Evolutionary conservation across 1,284 basidiomycete genomes (phyloP).

Genomic region (Vanrija humicola): DNA sequence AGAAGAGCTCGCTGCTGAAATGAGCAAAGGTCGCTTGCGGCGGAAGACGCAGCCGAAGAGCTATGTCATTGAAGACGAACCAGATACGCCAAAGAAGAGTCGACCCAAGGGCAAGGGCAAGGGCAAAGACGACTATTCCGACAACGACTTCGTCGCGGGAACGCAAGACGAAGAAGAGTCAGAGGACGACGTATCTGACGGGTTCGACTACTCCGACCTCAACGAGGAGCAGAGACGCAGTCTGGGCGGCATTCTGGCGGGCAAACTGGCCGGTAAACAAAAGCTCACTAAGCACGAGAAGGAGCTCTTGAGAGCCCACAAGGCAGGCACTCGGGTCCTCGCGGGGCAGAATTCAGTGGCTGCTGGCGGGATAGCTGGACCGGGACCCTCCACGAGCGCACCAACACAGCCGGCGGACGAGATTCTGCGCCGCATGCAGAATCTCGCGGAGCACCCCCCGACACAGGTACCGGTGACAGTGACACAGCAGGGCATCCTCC

Average conservation of each 20-base stretch:
- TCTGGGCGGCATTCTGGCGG: not conserved
- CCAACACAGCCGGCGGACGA: not conserved
- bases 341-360: not conserved
- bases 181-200: not conserved
- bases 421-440: not conserved
- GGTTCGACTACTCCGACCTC: constrained; percentile 5
- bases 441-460: too few species aligned
- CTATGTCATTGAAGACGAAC: not conserved
- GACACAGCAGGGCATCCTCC: too few species aligned
- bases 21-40: not conserved
- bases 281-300: constrained; percentile 8
- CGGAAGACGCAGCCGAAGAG: not conserved
- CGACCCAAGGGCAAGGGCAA: constrained; percentile 4
- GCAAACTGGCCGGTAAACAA: too few species aligned
- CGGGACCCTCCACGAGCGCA: constrained; percentile 9
- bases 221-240: not conserved
- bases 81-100: not conserved
- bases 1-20: not conserved
- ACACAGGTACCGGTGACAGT: too few species aligned
- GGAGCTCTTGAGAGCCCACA: not conserved
- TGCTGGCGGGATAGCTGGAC: constrained; percentile 6
- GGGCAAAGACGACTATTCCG: not conserved
- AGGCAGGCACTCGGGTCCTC: not conserved
- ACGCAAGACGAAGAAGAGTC: not conserved
- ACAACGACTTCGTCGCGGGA: not conserved